phyloP scores from a whole-genome alignment of 768 basidiomycete genomes.

The Lentinula boryana region DNA sequence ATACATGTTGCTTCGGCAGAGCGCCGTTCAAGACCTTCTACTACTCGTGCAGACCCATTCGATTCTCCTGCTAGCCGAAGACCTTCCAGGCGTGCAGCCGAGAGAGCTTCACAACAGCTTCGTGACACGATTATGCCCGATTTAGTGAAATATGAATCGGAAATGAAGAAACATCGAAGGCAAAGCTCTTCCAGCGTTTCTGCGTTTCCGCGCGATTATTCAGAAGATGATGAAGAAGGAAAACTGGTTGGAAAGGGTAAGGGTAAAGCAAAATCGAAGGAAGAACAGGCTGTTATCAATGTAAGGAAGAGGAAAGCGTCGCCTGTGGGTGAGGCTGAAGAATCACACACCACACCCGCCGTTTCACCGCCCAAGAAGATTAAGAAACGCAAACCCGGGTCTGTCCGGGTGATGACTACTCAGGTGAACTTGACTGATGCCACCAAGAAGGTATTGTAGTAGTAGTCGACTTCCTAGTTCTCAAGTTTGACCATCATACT shows the following conservation, averaged over 20 bases:
- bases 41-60: not conserved
- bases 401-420: constrained; percentile 61
- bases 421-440: constrained; percentile 53
- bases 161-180: constrained; percentile 40
- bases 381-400: constrained; percentile 3
- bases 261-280: not conserved
- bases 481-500: not conserved
- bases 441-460: constrained; percentile 47
- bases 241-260: constrained; percentile 7
- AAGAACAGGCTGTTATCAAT: not conserved
- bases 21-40: not conserved
- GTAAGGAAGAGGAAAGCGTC: constrained; percentile 4
- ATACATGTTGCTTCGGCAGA: constrained; percentile 1
- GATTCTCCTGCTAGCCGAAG: constrained; percentile 1
- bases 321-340: not conserved
- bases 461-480: not conserved
- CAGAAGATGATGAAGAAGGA: constrained; percentile 17
- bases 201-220: constrained; percentile 22
- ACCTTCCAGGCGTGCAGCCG: constrained; percentile 33
- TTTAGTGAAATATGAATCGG: constrained; percentile 59
- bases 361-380: not conserved
- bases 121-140: constrained; percentile 75
- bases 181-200: constrained; percentile 19
- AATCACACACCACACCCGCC: not conserved
- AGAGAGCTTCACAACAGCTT: constrained; percentile 45